Evolutionary conservation across 371 early-diverging fungal species (phyloP).

Genomic region (Globomyces sp.): DNA sequence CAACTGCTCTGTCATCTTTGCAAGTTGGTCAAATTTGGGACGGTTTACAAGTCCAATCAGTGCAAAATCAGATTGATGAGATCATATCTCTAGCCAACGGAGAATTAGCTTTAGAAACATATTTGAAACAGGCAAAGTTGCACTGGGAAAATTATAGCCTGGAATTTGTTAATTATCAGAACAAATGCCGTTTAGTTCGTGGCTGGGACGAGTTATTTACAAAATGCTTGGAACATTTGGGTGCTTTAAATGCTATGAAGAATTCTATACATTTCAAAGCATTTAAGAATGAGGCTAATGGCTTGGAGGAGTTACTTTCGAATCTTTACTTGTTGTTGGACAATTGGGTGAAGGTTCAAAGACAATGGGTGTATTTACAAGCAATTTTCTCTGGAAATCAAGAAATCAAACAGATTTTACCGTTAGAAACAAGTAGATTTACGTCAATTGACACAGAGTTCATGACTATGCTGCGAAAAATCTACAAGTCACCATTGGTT

Average conservation of each 20-base stretch:
- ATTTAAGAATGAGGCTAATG: constrained; percentile 94
- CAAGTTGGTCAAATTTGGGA: constrained; percentile 56
- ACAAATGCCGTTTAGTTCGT: constrained; percentile 91
- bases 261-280: constrained; percentile 95
- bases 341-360: constrained; percentile 98
- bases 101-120: constrained; percentile 98
- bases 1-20: constrained; percentile 50
- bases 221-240: constrained; percentile 93
- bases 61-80: constrained; percentile 53
- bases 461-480: constrained; percentile 95
- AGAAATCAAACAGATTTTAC: constrained; percentile 95
- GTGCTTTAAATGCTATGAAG: constrained; percentile 95
- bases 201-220: constrained; percentile 98
- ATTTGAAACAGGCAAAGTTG: constrained; percentile 89
- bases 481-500: constrained; percentile 95
- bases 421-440: constrained; percentile 93
- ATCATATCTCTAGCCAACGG: constrained; percentile 93
- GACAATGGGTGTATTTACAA: constrained; percentile 98
- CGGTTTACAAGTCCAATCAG: neutral
- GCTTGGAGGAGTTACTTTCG: constrained; percentile 96
- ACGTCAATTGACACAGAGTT: constrained; percentile 96
- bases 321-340: constrained; percentile 94
- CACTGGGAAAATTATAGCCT: constrained; percentile 90
- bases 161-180: constrained; percentile 95
- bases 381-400: constrained; percentile 95